Base-by-base conservation (phyloP, 768 basidiomycete species). In the Amanita molliuscula region DNA sequence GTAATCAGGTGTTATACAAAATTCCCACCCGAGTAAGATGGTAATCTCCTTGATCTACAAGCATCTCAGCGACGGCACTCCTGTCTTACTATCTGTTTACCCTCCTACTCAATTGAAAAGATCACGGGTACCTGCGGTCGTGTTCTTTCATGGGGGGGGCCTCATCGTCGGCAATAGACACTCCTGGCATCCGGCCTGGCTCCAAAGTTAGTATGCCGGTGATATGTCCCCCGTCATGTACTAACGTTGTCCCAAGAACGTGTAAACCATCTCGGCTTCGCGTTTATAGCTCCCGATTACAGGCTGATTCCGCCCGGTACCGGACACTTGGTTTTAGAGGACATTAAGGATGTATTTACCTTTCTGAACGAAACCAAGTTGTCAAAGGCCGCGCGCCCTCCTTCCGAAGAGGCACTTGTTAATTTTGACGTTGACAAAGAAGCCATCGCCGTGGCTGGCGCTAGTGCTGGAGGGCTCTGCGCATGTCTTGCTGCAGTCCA, bases 111-210 rank as follows among this genome's bases (percentile, higher is more conserved):
- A 11, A n/a, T 10, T 26, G 25, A 16, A 11, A 1, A 41, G n/a
- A 0, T 8, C 49, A 31, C 21, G 10, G 6, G 31, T 65, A 9
- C 67, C 69, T 50, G 65, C 67, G 2, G 59, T 76, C 5, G 54
- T 75, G 15, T 77, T 72, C 55, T 73, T 70, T 50, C 74, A 72
- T 47, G 72, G 78, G 6, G 83, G 82, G 2, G 81, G 81, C 6
- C 61, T 85, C 28, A 73, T 77, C 0, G 79, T 76, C 13, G 82
- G 82, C 1, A 75, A 78, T 54, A 67, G 75, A 47, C 60, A 58
- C 28, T 78, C 75, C 56, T 84, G 81, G 80, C 78, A 83, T 59
- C 82, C 83, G 2, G 53, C 47, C n/a, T 86, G 84, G 84, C 62
- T 85, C 21, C 61, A 72, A 43, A 69, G 83, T 83, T 48, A 60